Conservation (phyloP, 257 asterid species). For the Solanum sejunctum region DNA sequence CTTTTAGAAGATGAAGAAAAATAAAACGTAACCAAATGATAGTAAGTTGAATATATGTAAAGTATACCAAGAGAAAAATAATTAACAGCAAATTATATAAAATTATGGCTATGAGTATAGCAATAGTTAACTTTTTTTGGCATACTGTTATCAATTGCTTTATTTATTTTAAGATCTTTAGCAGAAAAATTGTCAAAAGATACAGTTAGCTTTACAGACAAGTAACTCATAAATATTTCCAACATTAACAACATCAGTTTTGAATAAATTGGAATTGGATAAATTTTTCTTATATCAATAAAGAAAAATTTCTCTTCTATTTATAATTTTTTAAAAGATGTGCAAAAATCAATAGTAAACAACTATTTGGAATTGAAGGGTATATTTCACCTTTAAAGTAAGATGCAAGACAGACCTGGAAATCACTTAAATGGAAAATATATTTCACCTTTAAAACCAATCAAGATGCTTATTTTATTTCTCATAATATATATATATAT, state of each 20-base stretch:
- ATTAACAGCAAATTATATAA: not conserved
- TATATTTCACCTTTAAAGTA: no score
- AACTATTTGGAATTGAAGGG: no score
- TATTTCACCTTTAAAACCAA: no score
- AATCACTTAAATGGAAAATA: no score
- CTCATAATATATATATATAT: no score
- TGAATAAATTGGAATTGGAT: not conserved
- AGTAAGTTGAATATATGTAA: not conserved
- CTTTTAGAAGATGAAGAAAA: not conserved
- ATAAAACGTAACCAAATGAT: not conserved
- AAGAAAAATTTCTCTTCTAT: not conserved
- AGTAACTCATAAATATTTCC: not conserved
- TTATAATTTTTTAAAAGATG: no score
- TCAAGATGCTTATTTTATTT: no score
- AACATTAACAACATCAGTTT: not conserved
- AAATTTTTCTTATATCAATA: not conserved
- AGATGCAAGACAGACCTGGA: no score
- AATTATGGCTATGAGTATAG: not conserved
- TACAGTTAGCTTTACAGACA: not conserved
- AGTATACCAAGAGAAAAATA: not conserved
- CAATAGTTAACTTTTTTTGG: no score
- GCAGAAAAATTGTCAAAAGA: not conserved
- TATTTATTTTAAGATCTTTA: no score
- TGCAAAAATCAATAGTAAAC: no score
- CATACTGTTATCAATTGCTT: no score